phyloP scores from a whole-genome alignment of 352 stramenopile species.

The Ochromonadaceae sp. region DNA sequence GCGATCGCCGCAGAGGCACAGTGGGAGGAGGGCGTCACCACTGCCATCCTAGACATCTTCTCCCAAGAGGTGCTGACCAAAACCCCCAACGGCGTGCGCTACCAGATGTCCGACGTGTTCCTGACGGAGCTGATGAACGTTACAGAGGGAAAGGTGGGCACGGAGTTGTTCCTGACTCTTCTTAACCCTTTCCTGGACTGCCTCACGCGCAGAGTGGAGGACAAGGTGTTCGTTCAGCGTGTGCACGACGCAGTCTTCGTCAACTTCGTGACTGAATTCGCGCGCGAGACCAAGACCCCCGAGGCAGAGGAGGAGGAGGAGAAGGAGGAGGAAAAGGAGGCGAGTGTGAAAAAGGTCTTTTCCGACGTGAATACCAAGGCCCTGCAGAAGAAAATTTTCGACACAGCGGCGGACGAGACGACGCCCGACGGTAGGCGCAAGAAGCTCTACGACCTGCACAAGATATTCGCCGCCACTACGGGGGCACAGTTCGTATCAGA shows the following conservation, averaged over 20 bases:
- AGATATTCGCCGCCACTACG: not conserved
- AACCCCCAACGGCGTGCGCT: conserved; percentile 4
- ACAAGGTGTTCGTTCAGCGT: not conserved
- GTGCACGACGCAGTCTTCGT: not conserved
- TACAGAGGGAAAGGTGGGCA: not conserved
- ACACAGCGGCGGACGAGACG: not conserved
- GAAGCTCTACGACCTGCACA: conserved; percentile 1
- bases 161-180: not conserved
- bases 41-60: not conserved
- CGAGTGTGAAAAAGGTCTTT: not conserved
- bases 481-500: not conserved
- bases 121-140: not conserved
- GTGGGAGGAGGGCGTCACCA: not conserved
- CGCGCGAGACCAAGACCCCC: not conserved
- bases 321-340: not conserved
- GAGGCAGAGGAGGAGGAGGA: not conserved
- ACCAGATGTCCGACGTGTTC: conserved; percentile 13
- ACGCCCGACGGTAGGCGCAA: not conserved
- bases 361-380: not conserved
- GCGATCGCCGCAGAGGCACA: not conserved
- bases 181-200: not conserved
- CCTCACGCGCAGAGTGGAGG: not conserved
- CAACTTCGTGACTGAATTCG: not conserved
- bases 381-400: not conserved
- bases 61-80: not conserved